Base-by-base conservation (phyloP, 257 asterid species). In the Paulownia fortunei region DNA sequence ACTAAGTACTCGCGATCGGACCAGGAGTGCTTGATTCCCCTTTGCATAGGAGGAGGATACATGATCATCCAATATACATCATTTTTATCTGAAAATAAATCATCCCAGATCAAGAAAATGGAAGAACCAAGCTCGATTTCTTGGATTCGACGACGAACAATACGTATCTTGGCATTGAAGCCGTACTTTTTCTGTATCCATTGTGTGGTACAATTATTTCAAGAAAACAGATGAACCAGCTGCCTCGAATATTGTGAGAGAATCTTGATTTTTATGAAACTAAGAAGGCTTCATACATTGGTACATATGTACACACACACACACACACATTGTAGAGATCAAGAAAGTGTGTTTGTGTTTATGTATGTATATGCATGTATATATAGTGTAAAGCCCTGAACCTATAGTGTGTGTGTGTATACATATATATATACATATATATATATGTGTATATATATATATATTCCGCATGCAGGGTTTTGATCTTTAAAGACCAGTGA, bases 11-110 rank as follows among this genome's bases (percentile, higher is more conserved):
- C 56, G 16, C 12, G 77, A 46, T 84, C 90, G 90, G 90, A 86
- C 90, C 90, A 86, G 80, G 85, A 74, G 81, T 59, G 80, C 90
- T 86, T 86, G 84, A 86, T 86, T 86, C 90, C 90, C 86, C 86
- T 63, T 81, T 76, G 84, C 83, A 77, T 18, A 59, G 11, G 34
- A 46, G 56, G 24, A n/a, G 37, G 61, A 66, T 56, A 5, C 11
- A 23, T 59, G 42, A 75, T 36, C 62, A 62, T 47, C 73, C 73
- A 58, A 41, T 69, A 11, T 52, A 51, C 42, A 60, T 60, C 44
- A 36, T 52, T 42, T 75, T 24, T 10, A 13, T 61, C 66, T 0
- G 7, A 8, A 72, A 30, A 46, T 2, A 37, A n/a, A 5, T 76
- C 75, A 76, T 61, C 83, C 81, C 69, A 1, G 21, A 24, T 84